phyloP scores from a whole-genome alignment of 2,329 filamentous ascomycete genomes.

The Cercospora beticola region DNA sequence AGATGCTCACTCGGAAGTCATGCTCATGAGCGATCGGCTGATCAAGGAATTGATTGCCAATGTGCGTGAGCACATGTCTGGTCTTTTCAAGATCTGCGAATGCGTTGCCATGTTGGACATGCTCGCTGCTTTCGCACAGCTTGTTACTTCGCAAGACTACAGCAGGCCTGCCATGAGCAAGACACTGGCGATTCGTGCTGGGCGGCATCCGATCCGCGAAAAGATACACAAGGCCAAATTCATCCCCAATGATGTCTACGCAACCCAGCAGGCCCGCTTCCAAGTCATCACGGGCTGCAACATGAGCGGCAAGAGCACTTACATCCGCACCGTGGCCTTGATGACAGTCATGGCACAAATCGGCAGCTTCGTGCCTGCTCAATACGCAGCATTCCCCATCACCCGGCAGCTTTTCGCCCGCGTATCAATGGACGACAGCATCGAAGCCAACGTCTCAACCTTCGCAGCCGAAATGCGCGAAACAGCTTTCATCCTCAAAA shows the following conservation, averaged over 20 bases:
- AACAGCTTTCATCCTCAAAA: slow-evolving; percentile 86
- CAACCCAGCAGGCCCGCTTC: slow-evolving; percentile 75
- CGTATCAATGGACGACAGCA: slow-evolving; percentile 80
- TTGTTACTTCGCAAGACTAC: slow-evolving; percentile 67
- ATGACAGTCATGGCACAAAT: slow-evolving; percentile 92
- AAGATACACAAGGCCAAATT: slow-evolving; percentile 68
- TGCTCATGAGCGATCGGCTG: slow-evolving; percentile 74
- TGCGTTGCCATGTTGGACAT: slow-evolving; percentile 78
- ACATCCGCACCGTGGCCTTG: slow-evolving; percentile 81
- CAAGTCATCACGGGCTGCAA: slow-evolving; percentile 96
- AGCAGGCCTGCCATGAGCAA: slow-evolving; percentile 67
- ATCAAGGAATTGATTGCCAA: slow-evolving; percentile 69
- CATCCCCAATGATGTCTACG: slow-evolving; percentile 88
- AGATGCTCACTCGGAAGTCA: slow-evolving; percentile 79
- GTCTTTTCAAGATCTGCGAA: slow-evolving; percentile 81
- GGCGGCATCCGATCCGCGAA: slow-evolving; percentile 77
- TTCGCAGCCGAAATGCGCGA: slow-evolving; percentile 96
- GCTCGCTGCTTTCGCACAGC: slow-evolving; percentile 66
- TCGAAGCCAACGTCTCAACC: slow-evolving; percentile 87
- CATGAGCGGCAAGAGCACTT: slow-evolving; percentile 97
- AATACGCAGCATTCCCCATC: slow-evolving; percentile 78
- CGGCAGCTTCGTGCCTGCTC: slow-evolving; percentile 83
- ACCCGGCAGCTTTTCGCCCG: slow-evolving; percentile 82
- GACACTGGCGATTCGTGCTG: slow-evolving; percentile 69
- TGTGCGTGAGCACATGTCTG: slow-evolving; percentile 69